These are phyloP conservation scores for Lachancea cidri DNA, from an alignment of 805 yeast genomes.

Conservation along the genomic window DNA sequence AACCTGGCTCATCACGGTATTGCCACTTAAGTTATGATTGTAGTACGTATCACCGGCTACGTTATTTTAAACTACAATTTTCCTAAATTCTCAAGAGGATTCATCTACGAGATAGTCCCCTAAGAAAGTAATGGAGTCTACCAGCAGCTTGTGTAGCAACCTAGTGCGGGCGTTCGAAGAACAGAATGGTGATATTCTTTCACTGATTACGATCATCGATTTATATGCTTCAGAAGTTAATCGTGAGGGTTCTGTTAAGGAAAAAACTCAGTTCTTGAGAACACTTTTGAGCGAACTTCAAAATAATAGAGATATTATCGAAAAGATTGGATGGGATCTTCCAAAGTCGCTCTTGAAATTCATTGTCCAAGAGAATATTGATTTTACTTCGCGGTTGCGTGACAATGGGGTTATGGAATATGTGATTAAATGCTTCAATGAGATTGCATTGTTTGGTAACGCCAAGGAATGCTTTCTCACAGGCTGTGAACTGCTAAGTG, in stretches of 20 bases:
- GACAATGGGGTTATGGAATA: constrained; percentile 27
- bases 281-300: constrained; percentile 41
- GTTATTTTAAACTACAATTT: no score
- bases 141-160: constrained; percentile 9
- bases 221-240: constrained; percentile 22
- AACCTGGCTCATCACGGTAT: constrained; percentile 23
- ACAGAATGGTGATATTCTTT: constrained; percentile 25
- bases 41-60: constrained; percentile 8
- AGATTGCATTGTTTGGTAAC: constrained; percentile 64
- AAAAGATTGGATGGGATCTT: constrained; percentile 86
- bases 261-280: constrained; percentile 45
- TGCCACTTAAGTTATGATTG: constrained; percentile 10
- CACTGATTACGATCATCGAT: constrained; percentile 28
- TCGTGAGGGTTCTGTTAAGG: constrained; percentile 31
- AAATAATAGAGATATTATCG: constrained; percentile 44
- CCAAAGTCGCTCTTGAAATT: constrained; percentile 61
- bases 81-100: no score
- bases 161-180: constrained; percentile 22
- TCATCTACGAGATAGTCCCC: background rate
- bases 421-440: constrained; percentile 48
- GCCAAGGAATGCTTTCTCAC: constrained; percentile 75
- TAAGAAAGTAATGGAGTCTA: constrained; percentile 1
- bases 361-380: constrained; percentile 37
- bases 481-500: constrained; percentile 55
- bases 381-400: constrained; percentile 26